Evolutionary conservation across 1,284 basidiomycete genomes (phyloP), one percentile per base, ranked within the genome.

Genomic region (Apiotrichum akiyoshidainum): DNA sequence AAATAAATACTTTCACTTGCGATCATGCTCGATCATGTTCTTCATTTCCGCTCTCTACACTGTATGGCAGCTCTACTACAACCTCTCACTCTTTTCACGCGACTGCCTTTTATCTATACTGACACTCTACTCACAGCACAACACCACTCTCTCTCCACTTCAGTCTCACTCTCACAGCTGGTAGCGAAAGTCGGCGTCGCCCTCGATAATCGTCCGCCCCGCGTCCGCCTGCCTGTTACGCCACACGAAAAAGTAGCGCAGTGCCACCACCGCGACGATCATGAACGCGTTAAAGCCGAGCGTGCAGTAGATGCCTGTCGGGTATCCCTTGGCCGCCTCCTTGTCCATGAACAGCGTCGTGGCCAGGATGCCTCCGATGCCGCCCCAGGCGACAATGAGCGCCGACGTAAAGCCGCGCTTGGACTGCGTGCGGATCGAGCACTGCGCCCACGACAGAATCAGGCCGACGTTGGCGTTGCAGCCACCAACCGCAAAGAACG

Each of bases 401-500:
- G 79, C 78, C 21, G 69, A 70, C n/a, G 70, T 65, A 62, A 75
- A 73, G 21, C 68, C 64, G 42, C 66, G 61, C 63, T 80, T 80
- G 21, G 71, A 71, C 62, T 80, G 75, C 16, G 69, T 68, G 13
- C 74, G 72, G 42, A 80, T 75, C 68, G 79, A 79, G 68, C 74
- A 76, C 59, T 75, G 71, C 45, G 69, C 65, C 66, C 73, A 76
- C 9, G 71, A 65, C 19, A 74, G 56, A 42, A 71, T 67, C 40
- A 70, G 67, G 11, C 72, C 72, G 16, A 72, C 64, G 60, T 70
- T 73, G 50, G 60, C 58, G 60, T 68, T 57, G 45, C 46, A 56
- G 12, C 76, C 78, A 51, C 71, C 72, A 49, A 78, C 76, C 41
- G 73, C 73, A 22, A 80, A 64, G 74, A 80, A 80, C 21, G 69